Evolutionary conservation across 2,329 filamentous ascomycete genomes (phyloP), one percentile per base, ranked within the genome.

Genomic region (Cladosporium sp.): DNA sequence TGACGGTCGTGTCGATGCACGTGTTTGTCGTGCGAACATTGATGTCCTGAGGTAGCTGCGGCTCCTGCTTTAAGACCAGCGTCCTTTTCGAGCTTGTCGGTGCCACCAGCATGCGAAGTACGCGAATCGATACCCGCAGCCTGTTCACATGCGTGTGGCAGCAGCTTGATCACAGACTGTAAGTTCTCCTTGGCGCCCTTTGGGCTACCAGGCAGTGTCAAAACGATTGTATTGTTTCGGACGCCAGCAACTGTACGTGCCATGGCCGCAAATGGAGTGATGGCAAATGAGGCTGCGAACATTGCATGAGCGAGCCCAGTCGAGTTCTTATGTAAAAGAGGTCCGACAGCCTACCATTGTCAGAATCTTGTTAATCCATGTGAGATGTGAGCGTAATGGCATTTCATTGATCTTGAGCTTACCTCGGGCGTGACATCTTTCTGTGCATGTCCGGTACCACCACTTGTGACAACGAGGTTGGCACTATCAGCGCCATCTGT

Each of bases 201-300:
- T 0, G 95, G 95, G 0, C 94, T 98, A 1, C 95, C 95, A 0
- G 95, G 95, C 3, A 99, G 82, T 0, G 95, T 99, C 68, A 97
- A 80, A 28, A 99, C 90, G 62, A 99, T 79, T 0, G 92, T 90
- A 67, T 88, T 88, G 68, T 94, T 89, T 36, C 95, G 85, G 2
- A 96, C 88, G 3, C 95, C 95, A 26, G 95, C 95, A 14, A 96
- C 91, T 4, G 95, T 95, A 55, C 95, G 87, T 61, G 95, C 92
- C 95, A 99, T 99, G 82, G 97, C 90, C 54, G 95, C 95, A 80
- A 99, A 99, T 57, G 94, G 93, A 2, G 95, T 99, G 38, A 98
- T 88, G 52, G 87, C 83, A 18, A 97, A 81, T 0, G 94, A 98
- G 24, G 92, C 84, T 6, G 93, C 85, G 51, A 99, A 83, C 94